Percentiles rank a stretch among this genome's conserved stretches.
These are phyloP conservation scores for Trichosporon ovoides DNA, from an alignment of 1,284 basidiomycete species.

Conservation along the genomic window DNA sequence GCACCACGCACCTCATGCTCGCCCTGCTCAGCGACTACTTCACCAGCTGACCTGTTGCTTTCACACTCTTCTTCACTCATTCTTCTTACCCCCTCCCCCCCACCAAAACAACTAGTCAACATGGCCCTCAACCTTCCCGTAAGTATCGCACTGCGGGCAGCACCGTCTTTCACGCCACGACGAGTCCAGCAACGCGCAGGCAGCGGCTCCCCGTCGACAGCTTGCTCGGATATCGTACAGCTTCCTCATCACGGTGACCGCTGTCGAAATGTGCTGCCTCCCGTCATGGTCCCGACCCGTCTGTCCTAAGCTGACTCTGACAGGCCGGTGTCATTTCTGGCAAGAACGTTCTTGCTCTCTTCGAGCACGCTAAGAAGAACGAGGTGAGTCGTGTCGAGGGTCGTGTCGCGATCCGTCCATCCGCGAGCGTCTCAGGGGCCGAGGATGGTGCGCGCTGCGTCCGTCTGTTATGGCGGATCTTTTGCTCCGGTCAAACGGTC, in stretches of 20 bases:
- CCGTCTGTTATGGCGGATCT: too few relatives aligned
- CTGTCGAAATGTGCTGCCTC: neutral
- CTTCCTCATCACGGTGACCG: neutral
- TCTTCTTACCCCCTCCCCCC: neutral
- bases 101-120: slow-evolving; percentile 4
- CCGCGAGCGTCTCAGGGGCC: neutral
- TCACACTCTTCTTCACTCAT: neutral
- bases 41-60: neutral
- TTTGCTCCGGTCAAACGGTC: too few relatives aligned
- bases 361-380: slow-evolving; percentile 77
- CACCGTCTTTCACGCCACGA: slow-evolving; percentile 4
- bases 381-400: slow-evolving; percentile 61
- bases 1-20: neutral
- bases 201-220: too few relatives aligned
- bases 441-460: neutral
- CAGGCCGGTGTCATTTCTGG: slow-evolving; percentile 83
- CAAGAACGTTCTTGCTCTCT: slow-evolving; percentile 78
- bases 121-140: slow-evolving; percentile 5
- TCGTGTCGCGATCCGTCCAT: slow-evolving; percentile 10
- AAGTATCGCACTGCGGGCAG: neutral
- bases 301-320: neutral
- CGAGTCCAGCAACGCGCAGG: too few relatives aligned
- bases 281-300: neutral
- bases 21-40: neutral
- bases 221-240: neutral